These are phyloP conservation scores for Elsinoe australis DNA, from an alignment of 2,329 filamentous ascomycete species.

Conservation along the genomic window DNA sequence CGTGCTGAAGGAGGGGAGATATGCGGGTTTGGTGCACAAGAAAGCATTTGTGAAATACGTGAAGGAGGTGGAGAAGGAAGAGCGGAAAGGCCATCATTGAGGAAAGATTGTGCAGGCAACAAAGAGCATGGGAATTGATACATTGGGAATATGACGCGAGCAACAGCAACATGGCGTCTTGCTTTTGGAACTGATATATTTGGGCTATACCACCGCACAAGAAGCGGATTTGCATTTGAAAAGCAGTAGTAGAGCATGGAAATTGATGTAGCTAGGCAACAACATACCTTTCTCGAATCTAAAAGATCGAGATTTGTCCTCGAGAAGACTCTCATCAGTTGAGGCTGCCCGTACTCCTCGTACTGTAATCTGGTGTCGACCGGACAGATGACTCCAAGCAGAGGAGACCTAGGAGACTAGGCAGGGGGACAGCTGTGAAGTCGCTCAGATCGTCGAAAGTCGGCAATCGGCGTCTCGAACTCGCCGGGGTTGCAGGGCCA, in stretches of 20 bases:
- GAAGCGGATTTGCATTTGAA: not conserved
- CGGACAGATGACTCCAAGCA: too few species aligned
- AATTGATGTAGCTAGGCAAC: not conserved
- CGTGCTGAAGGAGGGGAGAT: conserved; percentile 74
- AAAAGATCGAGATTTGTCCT: too few species aligned
- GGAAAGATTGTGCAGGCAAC: not conserved
- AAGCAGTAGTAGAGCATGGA: not conserved
- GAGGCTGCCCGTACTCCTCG: too few species aligned
- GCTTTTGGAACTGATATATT: not conserved
- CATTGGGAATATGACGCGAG: too few species aligned
- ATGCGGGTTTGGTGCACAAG: conserved; percentile 88
- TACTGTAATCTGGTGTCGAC: too few species aligned
- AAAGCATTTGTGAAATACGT: conserved; percentile 95
- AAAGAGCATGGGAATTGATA: not conserved
- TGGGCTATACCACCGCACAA: not conserved
- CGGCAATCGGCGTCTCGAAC: not conserved
- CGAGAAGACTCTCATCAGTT: too few species aligned
- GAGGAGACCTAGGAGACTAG: not conserved
- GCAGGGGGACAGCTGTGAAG: not conserved
- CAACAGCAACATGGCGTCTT: too few species aligned
- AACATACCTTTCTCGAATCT: too few species aligned
- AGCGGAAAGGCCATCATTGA: conserved; percentile 20
- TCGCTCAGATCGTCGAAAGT: conserved; percentile 1
- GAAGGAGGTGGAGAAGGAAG: conserved; percentile 63
- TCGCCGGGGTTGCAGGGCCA: conserved; percentile 6